Evolutionary conservation across 345 rosid species (phyloP).

Genomic region (Litchi chinensis): DNA sequence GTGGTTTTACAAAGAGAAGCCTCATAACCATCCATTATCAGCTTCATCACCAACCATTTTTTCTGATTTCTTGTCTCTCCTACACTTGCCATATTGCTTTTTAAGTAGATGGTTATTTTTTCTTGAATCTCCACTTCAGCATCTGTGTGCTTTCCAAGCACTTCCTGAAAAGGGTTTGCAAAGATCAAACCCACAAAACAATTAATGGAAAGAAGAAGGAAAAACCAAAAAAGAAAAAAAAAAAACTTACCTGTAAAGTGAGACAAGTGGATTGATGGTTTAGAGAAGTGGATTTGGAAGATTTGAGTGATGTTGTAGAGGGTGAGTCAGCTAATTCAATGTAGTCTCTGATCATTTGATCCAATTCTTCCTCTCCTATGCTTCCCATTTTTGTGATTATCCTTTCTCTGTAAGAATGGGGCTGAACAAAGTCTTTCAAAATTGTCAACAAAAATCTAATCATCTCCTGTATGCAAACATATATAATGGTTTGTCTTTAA

Average conservation of each 20-base stretch:
- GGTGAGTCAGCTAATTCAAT: slow-evolving; percentile 38
- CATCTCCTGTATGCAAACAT: no score
- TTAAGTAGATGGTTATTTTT: slow-evolving; percentile 30
- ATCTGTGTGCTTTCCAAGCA: slow-evolving; percentile 31
- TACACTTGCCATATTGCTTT: slow-evolving; percentile 10
- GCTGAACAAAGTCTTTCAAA: slow-evolving; percentile 2
- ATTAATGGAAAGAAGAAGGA: neutral
- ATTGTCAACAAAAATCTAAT: neutral
- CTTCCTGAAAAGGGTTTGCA: slow-evolving; percentile 27
- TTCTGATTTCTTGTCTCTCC: slow-evolving; percentile 39
- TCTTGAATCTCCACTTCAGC: slow-evolving; percentile 37
- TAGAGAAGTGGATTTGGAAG: slow-evolving; percentile 7
- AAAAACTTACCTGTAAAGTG: slow-evolving; percentile 34
- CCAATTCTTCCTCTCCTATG: slow-evolving; percentile 49
- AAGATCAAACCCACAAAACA: neutral
- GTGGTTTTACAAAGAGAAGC: slow-evolving; percentile 36
- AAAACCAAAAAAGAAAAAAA: neutral
- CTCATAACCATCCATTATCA: slow-evolving; percentile 36
- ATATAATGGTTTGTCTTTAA: neutral
- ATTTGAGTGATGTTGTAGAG: neutral
- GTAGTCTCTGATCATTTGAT: slow-evolving; percentile 51
- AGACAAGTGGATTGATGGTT: slow-evolving; percentile 19
- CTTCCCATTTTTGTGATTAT: slow-evolving; percentile 35
- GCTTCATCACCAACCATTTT: slow-evolving; percentile 34
- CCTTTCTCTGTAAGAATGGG: neutral